Percentiles rank a stretch among this genome's conserved stretches.
Conservation (phyloP, 1,284 basidiomycete species). For the Trametes hirsuta region DNA sequence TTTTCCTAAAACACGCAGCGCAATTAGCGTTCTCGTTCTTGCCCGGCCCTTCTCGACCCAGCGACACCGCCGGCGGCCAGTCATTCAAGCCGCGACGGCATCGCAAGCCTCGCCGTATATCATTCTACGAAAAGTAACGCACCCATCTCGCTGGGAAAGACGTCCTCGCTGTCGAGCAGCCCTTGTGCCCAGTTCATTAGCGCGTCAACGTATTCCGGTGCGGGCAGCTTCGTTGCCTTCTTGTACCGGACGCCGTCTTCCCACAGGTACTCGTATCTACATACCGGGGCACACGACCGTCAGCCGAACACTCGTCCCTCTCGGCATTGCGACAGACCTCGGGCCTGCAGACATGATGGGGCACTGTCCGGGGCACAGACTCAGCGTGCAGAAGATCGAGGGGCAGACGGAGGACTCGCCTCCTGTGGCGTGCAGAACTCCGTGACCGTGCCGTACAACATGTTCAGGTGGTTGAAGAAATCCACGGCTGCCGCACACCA, state of each 20-base stretch:
- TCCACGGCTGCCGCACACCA: constrained; percentile 72
- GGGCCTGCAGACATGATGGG: constrained; percentile 99
- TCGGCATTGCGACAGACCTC: constrained; percentile 56
- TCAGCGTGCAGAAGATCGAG: constrained; percentile 10
- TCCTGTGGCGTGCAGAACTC: constrained; percentile 96
- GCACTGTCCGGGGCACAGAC: constrained; percentile 57
- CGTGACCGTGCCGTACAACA: constrained; percentile 95
- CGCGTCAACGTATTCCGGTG: constrained; percentile 97
- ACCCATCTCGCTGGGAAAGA: constrained; percentile 98
- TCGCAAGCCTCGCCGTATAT: no score
- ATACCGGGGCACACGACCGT: constrained; percentile 6
- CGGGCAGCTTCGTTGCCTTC: constrained; percentile 91
- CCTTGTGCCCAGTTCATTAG: constrained; percentile 99
- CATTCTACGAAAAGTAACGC: constrained; percentile 12
- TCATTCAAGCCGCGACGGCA: background rate
- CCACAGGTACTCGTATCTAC: constrained; percentile 97
- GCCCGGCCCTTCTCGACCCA: background rate
- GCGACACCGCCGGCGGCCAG: background rate
- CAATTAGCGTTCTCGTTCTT: background rate
- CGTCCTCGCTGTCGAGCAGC: constrained; percentile 88
- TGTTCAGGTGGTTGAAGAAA: constrained; percentile 96
- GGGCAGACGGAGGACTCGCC: constrained; percentile 44
- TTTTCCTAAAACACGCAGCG: constrained; percentile 58
- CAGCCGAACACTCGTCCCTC: background rate
- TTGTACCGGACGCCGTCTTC: constrained; percentile 93